phyloP scores from a whole-genome alignment of 208 protist genomes.

The Wallacemonas sp. region DNA sequence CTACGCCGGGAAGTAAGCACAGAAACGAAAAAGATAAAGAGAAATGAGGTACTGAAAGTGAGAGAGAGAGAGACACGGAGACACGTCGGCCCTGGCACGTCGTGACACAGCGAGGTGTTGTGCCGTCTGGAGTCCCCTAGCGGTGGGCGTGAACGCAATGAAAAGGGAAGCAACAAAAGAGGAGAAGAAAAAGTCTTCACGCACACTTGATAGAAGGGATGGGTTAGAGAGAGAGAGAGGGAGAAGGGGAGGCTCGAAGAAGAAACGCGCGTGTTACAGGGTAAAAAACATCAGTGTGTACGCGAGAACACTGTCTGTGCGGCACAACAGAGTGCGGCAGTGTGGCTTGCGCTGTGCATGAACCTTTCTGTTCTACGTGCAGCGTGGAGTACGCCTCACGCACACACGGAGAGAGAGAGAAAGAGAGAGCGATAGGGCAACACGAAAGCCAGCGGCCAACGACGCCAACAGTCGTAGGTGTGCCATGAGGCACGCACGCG shows the following conservation, averaged over 20 bases:
- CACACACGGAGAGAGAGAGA: too few species aligned
- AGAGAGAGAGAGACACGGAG: neutral
- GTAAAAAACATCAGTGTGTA: neutral
- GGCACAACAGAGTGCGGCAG: too few species aligned
- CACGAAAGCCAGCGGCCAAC: too few species aligned
- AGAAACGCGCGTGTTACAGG: neutral
- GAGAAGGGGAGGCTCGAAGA: conserved; percentile 8
- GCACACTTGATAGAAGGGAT: neutral
- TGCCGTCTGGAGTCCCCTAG: neutral
- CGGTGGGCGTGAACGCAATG: too few species aligned
- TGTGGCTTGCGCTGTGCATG: too few species aligned
- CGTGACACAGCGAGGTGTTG: neutral
- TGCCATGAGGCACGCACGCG: too few species aligned
- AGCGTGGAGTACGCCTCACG: too few species aligned
- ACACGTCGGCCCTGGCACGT: neutral
- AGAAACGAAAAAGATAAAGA: too few species aligned
- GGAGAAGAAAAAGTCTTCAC: neutral
- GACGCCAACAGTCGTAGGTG: too few species aligned
- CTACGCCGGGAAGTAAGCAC: too few species aligned
- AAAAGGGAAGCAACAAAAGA: conserved; percentile 5
- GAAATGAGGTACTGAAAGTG: conserved; percentile 8
- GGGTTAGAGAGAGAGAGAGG: conserved; percentile 1
- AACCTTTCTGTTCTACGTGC: too few species aligned
- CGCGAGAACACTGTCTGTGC: neutral
- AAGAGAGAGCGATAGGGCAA: too few species aligned